Evolutionary conservation across 2,329 filamentous ascomycete genomes (phyloP).

Genomic region (Epicoccum nigrum): DNA sequence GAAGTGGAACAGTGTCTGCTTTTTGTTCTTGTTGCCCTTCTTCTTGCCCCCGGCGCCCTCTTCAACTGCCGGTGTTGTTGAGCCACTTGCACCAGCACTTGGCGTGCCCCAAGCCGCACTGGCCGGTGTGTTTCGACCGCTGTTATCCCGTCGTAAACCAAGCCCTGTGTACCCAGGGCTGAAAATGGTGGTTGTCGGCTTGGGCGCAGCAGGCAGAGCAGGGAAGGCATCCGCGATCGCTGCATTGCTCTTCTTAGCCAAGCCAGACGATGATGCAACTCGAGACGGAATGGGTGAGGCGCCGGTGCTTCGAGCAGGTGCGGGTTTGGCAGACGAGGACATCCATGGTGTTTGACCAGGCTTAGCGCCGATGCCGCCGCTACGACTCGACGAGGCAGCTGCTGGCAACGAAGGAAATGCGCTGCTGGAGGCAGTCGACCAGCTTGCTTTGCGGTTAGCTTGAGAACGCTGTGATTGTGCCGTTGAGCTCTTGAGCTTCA

Average conservation of each 20-base stretch:
- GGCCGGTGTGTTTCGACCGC: constrained; percentile 46
- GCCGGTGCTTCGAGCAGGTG: constrained; percentile 7
- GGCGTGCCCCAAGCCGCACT: constrained; percentile 50
- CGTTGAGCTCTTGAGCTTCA: constrained; percentile 73
- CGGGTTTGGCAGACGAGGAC: constrained; percentile 38
- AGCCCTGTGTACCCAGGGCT: constrained; percentile 56
- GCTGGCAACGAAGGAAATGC: constrained; percentile 43
- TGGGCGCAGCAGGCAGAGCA: constrained; percentile 78
- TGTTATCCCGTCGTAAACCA: constrained; percentile 52
- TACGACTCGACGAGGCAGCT: constrained; percentile 23
- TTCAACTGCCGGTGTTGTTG: constrained; percentile 30
- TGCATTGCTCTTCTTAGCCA: constrained; percentile 32
- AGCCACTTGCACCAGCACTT: constrained; percentile 34
- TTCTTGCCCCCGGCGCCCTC: constrained; percentile 45
- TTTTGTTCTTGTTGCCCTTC: constrained; percentile 58
- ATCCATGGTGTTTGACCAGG: constrained; percentile 47
- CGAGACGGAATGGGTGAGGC: constrained; percentile 49
- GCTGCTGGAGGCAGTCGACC: constrained; percentile 55
- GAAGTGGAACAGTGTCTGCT: constrained; percentile 59
- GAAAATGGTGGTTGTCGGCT: constrained; percentile 63
- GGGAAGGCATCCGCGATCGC: constrained; percentile 71
- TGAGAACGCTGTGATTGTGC: constrained; percentile 69
- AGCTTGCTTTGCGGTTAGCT: constrained; percentile 63
- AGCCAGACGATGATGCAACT: constrained; percentile 34
- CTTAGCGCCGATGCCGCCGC: constrained; percentile 41